Evolutionary conservation across 352 stramenopile genomes (phyloP).

Genomic region (Phytophthora sansomeana): DNA sequence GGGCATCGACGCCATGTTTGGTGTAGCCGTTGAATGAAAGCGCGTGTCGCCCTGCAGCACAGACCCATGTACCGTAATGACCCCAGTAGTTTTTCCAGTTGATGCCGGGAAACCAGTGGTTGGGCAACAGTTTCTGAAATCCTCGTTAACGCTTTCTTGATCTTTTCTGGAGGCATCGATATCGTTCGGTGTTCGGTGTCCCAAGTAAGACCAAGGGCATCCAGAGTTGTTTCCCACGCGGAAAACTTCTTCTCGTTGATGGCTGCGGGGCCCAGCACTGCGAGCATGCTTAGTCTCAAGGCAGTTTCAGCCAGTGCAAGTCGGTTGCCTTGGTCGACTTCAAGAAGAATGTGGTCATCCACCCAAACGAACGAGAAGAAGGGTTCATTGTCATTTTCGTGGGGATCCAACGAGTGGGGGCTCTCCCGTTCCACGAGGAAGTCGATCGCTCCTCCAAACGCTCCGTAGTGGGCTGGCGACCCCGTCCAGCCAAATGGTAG

Average conservation of each 20-base stretch:
- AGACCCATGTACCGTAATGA: constrained; percentile 34
- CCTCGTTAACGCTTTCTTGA: constrained; percentile 10
- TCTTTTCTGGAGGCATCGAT: constrained; percentile 21
- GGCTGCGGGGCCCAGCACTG: constrained; percentile 12
- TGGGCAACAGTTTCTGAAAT: background rate
- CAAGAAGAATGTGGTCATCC: constrained; percentile 41
- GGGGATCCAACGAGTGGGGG: background rate
- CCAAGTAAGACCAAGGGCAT: constrained; percentile 16
- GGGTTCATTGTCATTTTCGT: background rate
- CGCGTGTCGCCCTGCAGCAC: constrained; percentile 19
- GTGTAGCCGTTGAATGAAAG: constrained; percentile 26
- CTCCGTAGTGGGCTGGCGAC: constrained; percentile 10
- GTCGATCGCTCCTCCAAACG: constrained; percentile 12
- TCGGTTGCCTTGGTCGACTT: constrained; percentile 2
- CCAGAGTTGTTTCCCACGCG: constrained; percentile 1
- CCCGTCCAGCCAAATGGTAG: constrained; percentile 21
- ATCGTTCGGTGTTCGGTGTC: background rate
- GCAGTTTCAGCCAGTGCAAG: constrained; percentile 6
- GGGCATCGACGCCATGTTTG: background rate
- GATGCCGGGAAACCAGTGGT: background rate
- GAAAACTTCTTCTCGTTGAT: constrained; percentile 47
- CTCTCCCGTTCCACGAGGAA: constrained; percentile 13
- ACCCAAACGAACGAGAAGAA: constrained; percentile 46
- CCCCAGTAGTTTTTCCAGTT: constrained; percentile 30
- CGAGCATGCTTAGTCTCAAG: background rate